Evolutionary conservation across 2,329 filamentous ascomycete genomes (phyloP), one percentile per base, ranked within the genome.

Genomic region (Aspergillus piperis): DNA sequence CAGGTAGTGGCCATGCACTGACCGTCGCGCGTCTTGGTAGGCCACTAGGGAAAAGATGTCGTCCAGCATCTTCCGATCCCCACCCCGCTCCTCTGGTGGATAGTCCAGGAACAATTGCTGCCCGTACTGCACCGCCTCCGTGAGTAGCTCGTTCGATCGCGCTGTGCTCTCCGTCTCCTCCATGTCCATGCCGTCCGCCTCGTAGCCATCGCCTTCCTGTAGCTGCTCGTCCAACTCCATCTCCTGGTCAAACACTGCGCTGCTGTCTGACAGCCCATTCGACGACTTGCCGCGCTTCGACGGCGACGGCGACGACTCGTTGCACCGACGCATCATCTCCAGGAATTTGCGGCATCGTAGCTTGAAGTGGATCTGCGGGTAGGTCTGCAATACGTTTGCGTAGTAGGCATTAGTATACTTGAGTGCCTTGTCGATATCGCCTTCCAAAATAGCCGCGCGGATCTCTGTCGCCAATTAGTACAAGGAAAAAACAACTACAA

Each of bases 331-430:
- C 69, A 96, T 92, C 89, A 99, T 94, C 75, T 99, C 95, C 62
- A 98, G 89, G 74, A 98, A 97, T 73, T 95, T 96, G 62, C 92
- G 88, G 72, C 93, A 97, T 66, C 89, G 87, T 52, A 99, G 81
- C 60, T 88, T 90, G 77, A 99, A 98, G 72, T 93, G 88, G 15
- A 97, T 92, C 57, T 92, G 87, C 57, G 91, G 87, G 70, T 96
- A 92, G 21, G 91, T 85, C 50, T 86, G 83, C 17, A 99, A 83
- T 1, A 98, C 92, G 23, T 84, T 83, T 5, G 91, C 90, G 69
- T 97, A 99, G 70, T 88, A 91, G 11, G 83, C 81, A 53, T 88
- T 86, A 3, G 91, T 96, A 68, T 89, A 85, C 73, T 92, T 90
- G n/a, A 98, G 82, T 0, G 94, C 94, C 67, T 85, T 87, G 75